Conservation (phyloP, 805 yeast genomes). For the Metahyphopichia silvanorum region DNA sequence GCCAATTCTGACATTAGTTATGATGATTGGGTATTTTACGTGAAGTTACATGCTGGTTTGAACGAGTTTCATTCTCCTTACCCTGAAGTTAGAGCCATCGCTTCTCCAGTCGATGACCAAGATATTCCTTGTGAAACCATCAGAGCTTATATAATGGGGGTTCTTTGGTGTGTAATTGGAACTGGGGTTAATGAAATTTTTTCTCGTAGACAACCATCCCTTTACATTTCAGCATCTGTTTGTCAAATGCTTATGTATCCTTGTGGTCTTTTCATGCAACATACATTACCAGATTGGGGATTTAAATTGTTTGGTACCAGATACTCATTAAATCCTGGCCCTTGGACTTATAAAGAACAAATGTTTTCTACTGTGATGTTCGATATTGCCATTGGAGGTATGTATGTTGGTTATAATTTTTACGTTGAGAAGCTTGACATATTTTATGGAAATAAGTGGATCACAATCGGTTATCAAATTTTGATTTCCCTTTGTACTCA, state of each 20-base stretch:
- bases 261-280: slow-evolving; percentile 37
- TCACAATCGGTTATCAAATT: slow-evolving; percentile 21
- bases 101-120: slow-evolving; percentile 57
- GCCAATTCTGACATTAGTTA: slow-evolving; percentile 2
- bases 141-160: slow-evolving; percentile 53
- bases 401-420: slow-evolving; percentile 30
- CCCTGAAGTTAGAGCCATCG: slow-evolving; percentile 65
- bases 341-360: slow-evolving; percentile 64
- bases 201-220: slow-evolving; percentile 51
- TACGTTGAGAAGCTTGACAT: slow-evolving; percentile 18
- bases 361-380: slow-evolving; percentile 51
- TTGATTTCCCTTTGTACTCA: slow-evolving; percentile 21
- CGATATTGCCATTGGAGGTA: slow-evolving; percentile 29
- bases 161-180: slow-evolving; percentile 51
- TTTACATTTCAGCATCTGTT: slow-evolving; percentile 41
- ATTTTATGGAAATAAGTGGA: slow-evolving; percentile 25
- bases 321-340: slow-evolving; percentile 55
- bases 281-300: slow-evolving; percentile 41
- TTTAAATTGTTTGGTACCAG: slow-evolving; percentile 29
- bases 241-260: slow-evolving; percentile 47
- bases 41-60: slow-evolving; percentile 41
- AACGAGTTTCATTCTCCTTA: slow-evolving; percentile 50
- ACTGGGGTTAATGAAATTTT: slow-evolving; percentile 57
- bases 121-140: slow-evolving; percentile 47
- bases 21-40: slow-evolving; percentile 27